phyloP scores from a whole-genome alignment of 495 filamentous ascomycete species.

The Terfezia boudieri region DNA sequence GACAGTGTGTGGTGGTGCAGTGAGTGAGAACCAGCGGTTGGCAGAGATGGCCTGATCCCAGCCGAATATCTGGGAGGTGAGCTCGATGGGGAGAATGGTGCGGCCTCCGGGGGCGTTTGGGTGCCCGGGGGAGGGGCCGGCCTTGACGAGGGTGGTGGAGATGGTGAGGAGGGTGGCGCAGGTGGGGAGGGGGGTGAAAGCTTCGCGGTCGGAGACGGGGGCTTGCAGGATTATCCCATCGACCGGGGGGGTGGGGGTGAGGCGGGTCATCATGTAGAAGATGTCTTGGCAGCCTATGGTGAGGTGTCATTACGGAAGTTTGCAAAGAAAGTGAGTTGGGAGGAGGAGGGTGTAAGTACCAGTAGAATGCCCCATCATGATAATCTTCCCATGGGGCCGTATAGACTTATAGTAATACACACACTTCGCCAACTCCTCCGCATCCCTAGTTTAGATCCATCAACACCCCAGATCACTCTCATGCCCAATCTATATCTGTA shows the following conservation, averaged over 20 bases:
- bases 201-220: constrained; percentile 50
- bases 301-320: background rate
- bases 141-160: background rate
- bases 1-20: constrained; percentile 3
- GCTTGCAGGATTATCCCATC: constrained; percentile 73
- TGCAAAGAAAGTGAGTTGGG: no score
- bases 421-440: constrained; percentile 44
- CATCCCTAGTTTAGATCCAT: constrained; percentile 28
- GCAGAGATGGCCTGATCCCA: background rate
- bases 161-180: background rate
- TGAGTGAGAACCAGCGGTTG: constrained; percentile 4
- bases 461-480: background rate
- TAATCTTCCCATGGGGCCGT: constrained; percentile 35
- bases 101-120: background rate
- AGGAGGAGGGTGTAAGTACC: background rate
- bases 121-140: background rate
- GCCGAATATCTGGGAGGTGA: background rate
- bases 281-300: constrained; percentile 61
- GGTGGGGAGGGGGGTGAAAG: constrained; percentile 18
- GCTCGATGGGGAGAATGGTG: background rate
- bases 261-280: constrained; percentile 42
- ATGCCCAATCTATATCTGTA: background rate
- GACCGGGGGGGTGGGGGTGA: constrained; percentile 21
- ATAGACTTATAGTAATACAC: constrained; percentile 43
- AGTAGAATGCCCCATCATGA: constrained; percentile 71